phyloP scores from a whole-genome alignment of 1,284 basidiomycete species.

The Ceratobasidium sp. region DNA sequence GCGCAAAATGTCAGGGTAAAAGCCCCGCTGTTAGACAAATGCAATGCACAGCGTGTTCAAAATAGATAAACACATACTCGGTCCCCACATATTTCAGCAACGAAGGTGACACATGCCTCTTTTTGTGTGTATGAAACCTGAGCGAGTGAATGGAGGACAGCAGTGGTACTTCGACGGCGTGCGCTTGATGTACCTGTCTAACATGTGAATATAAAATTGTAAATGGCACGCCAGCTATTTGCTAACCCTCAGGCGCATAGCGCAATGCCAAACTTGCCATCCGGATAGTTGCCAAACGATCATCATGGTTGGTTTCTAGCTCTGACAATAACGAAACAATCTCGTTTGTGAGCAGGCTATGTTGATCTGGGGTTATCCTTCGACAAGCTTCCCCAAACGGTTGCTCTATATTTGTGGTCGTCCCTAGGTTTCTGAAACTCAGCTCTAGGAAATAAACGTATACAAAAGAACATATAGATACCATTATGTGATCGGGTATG shows the following conservation, averaged over 20 bases:
- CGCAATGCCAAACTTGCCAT: slow-evolving; percentile 35
- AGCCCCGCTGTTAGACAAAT: not conserved
- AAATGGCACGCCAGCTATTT: not conserved
- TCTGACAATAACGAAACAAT: slow-evolving; percentile 22
- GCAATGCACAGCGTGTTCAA: not conserved
- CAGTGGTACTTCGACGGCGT: slow-evolving; percentile 27
- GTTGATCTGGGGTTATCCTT: slow-evolving; percentile 28
- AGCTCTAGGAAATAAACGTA: not conserved
- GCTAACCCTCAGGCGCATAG: slow-evolving; percentile 33
- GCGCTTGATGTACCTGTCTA: slow-evolving; percentile 35
- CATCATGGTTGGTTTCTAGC: slow-evolving; percentile 6
- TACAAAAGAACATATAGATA: slow-evolving; percentile 10
- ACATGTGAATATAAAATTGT: slow-evolving; percentile 2
- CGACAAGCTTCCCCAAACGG: slow-evolving; percentile 43
- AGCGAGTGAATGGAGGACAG: slow-evolving; percentile 29
- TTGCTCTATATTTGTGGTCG: not conserved
- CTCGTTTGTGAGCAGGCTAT: slow-evolving; percentile 28
- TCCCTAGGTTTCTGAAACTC: slow-evolving; percentile 13
- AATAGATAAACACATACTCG: not conserved
- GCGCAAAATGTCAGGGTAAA: not conserved
- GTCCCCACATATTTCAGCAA: slow-evolving; percentile 38
- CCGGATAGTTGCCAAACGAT: slow-evolving; percentile 31
- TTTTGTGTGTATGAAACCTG: slow-evolving; percentile 15
- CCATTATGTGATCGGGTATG: slow-evolving; percentile 17
- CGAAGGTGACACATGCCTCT: slow-evolving; percentile 27